Conservation (phyloP, 177 flowering plant species). For the Telopea speciosissima region DNA sequence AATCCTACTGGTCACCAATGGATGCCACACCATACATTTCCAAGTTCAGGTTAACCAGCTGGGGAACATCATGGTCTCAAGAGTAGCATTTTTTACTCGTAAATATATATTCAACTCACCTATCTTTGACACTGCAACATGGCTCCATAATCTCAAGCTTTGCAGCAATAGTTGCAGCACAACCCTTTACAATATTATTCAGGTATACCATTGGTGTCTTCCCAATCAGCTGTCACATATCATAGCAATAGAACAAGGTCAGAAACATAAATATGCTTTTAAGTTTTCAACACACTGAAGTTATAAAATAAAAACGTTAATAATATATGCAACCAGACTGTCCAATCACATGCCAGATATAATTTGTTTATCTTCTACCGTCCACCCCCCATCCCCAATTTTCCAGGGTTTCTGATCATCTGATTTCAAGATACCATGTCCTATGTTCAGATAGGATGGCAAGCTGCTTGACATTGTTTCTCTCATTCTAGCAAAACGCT, state of each 20-base stretch:
- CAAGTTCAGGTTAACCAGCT: neutral
- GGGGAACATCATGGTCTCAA: neutral
- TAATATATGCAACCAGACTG: neutral
- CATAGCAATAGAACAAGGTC: slow-evolving; percentile 9
- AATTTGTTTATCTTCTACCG: no score
- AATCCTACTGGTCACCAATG: neutral
- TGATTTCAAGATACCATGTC: no score
- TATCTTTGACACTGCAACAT: slow-evolving; percentile 91
- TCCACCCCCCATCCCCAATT: no score
- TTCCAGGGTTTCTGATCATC: no score
- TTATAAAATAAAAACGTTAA: neutral
- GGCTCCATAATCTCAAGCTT: slow-evolving; percentile 98
- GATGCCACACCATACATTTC: neutral
- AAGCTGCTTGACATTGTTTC: no score
- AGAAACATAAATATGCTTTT: neutral
- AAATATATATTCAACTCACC: slow-evolving; percentile 32
- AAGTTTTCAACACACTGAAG: neutral
- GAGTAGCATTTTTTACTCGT: neutral
- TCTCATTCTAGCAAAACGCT: no score
- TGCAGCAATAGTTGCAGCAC: slow-evolving; percentile 76
- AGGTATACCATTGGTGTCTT: slow-evolving; percentile 95
- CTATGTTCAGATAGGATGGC: no score
- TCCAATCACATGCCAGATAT: no score
- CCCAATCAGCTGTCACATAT: slow-evolving; percentile 68
- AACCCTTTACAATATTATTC: slow-evolving; percentile 59